Evolutionary conservation across 1,284 basidiomycete genomes (phyloP), one percentile per base, ranked within the genome.

Genomic region (Paramarasmius palmivorus): DNA sequence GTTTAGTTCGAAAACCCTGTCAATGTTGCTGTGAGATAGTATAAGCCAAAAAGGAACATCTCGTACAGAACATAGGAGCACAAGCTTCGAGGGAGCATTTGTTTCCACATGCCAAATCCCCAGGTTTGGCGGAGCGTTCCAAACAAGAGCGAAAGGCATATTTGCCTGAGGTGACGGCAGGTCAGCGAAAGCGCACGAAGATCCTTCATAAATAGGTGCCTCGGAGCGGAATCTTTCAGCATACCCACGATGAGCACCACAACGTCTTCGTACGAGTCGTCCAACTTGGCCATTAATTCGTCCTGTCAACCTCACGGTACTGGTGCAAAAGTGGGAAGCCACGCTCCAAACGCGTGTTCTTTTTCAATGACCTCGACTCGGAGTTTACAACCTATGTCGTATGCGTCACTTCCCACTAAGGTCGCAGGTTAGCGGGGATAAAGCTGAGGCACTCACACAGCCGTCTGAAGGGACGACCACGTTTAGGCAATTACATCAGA

Each of bases 141-240:
- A 44, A 57, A 57, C 17, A 57, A 39, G 26, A 57, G 4, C 8
- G 55, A 49, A 19, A 57, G 45, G 26, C 55, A 57, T 6, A 53
- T 41, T 19, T 23, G n/a, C 34, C 55, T 44, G 20, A 57, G 49
- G 26, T 46, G 48, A 22, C 45, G 55, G 20, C 47, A 57, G 25
- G 55, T 54, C 14, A 57, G 52, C n/a, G 55, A 57, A 19, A 57
- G 45, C 36, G 55, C 50, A 5, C 49, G 52, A 17, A 57, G 46
- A 47, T 57, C 55, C 40, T 50, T 53, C 22, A 57, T 25, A 22
- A 50, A 57, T 10, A 46, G 52, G 25, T 51, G 51, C 26, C 47
- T 50, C 32, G 55, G 42, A 38, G 48, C 50, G 17, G 42, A 53
- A 41, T 41, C 42, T 39, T 35, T 51, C 19, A 57, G 49, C 1